Evolutionary conservation across 176 grass and related monocot species (phyloP).

Genomic region (Elymus sibiricus): DNA sequence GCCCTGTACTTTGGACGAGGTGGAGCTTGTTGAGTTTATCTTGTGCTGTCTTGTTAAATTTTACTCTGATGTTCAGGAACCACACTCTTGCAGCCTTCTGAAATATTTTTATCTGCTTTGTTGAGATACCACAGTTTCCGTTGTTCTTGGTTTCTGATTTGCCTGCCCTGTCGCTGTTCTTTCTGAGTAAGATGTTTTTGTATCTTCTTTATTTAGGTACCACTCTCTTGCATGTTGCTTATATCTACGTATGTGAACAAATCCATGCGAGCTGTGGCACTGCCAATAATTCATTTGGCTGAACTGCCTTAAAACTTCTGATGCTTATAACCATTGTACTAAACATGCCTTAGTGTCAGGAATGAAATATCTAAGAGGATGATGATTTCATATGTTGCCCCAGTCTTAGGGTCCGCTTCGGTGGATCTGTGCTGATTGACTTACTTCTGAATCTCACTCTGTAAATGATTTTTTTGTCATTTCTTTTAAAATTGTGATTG

Average conservation of each 20-base stretch:
- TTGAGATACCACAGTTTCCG: neutral
- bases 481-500: neutral
- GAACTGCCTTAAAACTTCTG: neutral
- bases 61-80: constrained; percentile 52
- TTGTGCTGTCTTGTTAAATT: constrained; percentile 47
- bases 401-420: neutral
- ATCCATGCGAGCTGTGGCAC: too few relatives aligned
- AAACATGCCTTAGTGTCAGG: neutral
- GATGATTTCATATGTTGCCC: neutral
- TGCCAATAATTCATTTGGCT: neutral
- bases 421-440: neutral
- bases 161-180: neutral
- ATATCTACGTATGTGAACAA: too few relatives aligned
- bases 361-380: neutral
- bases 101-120: neutral
- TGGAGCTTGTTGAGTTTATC: constrained; percentile 41
- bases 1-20: constrained; percentile 28
- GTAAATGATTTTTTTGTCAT: neutral
- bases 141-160: neutral
- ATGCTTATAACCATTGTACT: neutral
- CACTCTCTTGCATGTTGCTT: too few relatives aligned
- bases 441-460: neutral
- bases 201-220: neutral
- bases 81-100: constrained; percentile 1
- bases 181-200: neutral